Evolutionary conservation across 2,329 filamentous ascomycete species (phyloP), one percentile per base, ranked within the genome.

Genomic region (Thielaviopsis euricoi): DNA sequence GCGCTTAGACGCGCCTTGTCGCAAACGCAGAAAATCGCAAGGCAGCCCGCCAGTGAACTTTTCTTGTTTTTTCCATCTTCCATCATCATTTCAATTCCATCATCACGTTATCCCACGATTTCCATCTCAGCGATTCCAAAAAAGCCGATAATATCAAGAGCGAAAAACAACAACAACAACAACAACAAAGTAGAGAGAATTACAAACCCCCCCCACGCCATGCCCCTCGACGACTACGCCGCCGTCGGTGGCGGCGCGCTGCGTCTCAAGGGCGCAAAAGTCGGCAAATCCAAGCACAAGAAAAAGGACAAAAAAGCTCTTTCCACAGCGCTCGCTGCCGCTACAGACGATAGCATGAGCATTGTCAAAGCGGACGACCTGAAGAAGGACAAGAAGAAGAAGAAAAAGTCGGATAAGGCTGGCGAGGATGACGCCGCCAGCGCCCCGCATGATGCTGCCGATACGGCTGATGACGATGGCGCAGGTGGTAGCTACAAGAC

Each of bases 201-300:
- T n/a, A n/a, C n/a, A n/a, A n/a, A n/a, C n/a, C n/a, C n/a, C n/a
- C n/a, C n/a, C n/a, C n/a, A n/a, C n/a, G n/a, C n/a, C 52, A 89
- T 89, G 86, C 79, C 83, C 23, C 77, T 81, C 58, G 84, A 87
- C 69, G 87, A 94, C 64, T 94, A 94, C 73, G 71, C 77, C 53
- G 73, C 81, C 62, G 71, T 75, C 61, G 77, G 81, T 59, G 81
- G 84, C 65, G 89, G 89, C 64, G 85, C 85, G 61, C 79, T 96
- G 37, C 91, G 88, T 68, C 79, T 96, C 61, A 96, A 96, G 73
- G 89, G 89, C 66, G 79, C 75, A 61, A 83, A 82, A 65, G 73
- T 80, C 29, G 69, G 77, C 62, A 83, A 80, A 66, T 73, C 80
- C 63, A 82, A 85, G 66, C 85, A 82, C 68, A 86, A 83, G 70